Percentiles rank a stretch among this genome's conserved stretches.
These are phyloP conservation scores for Leucaena leucocephala DNA, from an alignment of 306 rosid species.

Conservation along the genomic window DNA sequence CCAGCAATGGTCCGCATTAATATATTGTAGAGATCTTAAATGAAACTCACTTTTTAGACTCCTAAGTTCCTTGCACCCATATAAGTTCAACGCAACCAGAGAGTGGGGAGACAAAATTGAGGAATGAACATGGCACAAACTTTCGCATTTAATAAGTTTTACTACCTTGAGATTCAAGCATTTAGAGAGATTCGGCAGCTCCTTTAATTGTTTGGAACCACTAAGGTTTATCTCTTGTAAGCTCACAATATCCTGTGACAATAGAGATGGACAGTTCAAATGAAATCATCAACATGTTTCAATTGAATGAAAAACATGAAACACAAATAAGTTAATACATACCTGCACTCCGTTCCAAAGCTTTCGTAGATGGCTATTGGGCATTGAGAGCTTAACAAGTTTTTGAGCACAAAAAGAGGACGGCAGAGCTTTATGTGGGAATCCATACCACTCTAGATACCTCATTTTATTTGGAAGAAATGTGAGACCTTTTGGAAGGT, in stretches of 20 bases:
- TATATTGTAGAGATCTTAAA: slow-evolving; percentile 7
- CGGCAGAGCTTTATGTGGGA: not conserved
- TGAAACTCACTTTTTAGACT: not conserved
- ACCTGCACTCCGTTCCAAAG: slow-evolving; percentile 8
- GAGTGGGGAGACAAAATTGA: not conserved
- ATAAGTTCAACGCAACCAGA: not conserved
- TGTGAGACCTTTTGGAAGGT: not conserved
- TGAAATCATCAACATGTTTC: not conserved
- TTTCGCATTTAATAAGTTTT: not conserved
- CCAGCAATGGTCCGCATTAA: not conserved
- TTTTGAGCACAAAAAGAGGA: too few relatives aligned
- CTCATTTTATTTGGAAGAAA: not conserved
- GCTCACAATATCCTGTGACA: not conserved
- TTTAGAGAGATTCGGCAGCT: slow-evolving; percentile 35
- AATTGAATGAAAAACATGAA: not conserved
- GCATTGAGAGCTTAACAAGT: not conserved
- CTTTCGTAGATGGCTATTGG: not conserved
- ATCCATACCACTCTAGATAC: slow-evolving; percentile 16
- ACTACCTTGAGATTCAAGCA: not conserved
- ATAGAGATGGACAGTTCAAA: too few relatives aligned
- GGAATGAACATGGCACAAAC: slow-evolving; percentile 24
- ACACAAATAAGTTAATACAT: not conserved
- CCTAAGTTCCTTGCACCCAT: not conserved
- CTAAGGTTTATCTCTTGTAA: not conserved
- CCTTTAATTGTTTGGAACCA: not conserved